Evolutionary conservation across 116 monocot genomes (phyloP), one percentile per base, ranked within the genome.

Genomic region (Papilionanthe hybrid): DNA sequence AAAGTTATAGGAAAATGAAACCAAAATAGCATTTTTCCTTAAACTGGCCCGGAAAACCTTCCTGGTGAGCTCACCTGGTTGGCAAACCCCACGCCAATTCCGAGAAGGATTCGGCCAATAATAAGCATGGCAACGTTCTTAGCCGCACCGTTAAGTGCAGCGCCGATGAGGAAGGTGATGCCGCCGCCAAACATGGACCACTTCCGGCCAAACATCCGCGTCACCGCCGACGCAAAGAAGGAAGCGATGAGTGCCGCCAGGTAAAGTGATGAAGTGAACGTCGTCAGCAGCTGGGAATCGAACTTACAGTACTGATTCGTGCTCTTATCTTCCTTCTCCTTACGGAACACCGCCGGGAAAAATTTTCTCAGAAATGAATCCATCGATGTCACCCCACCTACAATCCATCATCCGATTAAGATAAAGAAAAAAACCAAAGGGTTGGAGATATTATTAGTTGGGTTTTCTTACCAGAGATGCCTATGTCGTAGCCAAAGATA

Each of bases 301-400:
- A 94, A 94, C 83, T 88, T 91, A 80, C 94, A 94, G 87, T 94
- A 94, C 81, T 88, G 90, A 75, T 91, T 94, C 37, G 79, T 75
- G 69, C 67, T 83, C 23, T 20, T 28, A 22, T 83, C 71, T 7
- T 5, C 19, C 67, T 67, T 74, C 63, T 85, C 85, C 75, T 82
- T 77, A 0, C 20, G 74, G 25, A 49, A 68, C 48, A 85, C 85
- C 5, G 74, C 17, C 45, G 81, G 85, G 47, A 85, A 85, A 55
- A 82, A 85, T 81, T 78, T 81, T 0, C 10, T 7, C 78, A 85
- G 50, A 67, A 85, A 85, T 20, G 78, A 67, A n/a, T 85, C 81
- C 81, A 82, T 85, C 20, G 85, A 85, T 8, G 85, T 85, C 32
- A 85, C 85, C 9, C 81, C 81, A 32, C 81, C 81, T 81, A 17